Percentiles rank a stretch among this genome's conserved stretches.
These are phyloP conservation scores for Keithomyces neogunnii DNA, from an alignment of 2,329 filamentous ascomycete genomes.

Conservation along the genomic window DNA sequence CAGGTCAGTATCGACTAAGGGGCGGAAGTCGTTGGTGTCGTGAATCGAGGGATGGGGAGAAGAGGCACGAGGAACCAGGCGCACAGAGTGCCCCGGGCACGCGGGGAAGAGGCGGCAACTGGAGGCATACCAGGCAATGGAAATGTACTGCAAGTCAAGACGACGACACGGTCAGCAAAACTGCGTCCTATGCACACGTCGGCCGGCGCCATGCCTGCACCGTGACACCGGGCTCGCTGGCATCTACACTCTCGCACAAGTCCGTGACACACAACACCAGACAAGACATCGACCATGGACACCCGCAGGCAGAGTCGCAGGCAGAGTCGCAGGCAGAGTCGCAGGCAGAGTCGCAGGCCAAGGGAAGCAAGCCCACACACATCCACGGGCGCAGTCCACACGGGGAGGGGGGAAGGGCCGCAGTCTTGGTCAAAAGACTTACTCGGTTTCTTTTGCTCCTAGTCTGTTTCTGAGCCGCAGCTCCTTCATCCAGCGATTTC, in stretches of 20 bases:
- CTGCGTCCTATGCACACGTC: not conserved
- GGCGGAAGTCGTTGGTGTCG: too few species aligned
- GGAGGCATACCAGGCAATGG: constrained; percentile 45
- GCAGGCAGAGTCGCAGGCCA: not conserved
- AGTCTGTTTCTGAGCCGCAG: constrained; percentile 40
- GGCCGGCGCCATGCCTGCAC: not conserved
- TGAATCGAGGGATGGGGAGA: too few species aligned
- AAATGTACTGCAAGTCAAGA: constrained; percentile 40
- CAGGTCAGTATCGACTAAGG: not conserved
- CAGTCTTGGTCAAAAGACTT: constrained; percentile 18
- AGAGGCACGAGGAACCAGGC: too few species aligned
- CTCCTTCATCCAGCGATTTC: constrained; percentile 33
- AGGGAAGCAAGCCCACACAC: not conserved
- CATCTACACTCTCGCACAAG: not conserved
- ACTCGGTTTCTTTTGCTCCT: constrained; percentile 53
- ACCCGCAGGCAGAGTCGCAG: too few species aligned
- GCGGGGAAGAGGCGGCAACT: too few species aligned
- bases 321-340: not conserved
- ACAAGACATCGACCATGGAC: not conserved
- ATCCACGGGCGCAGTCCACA: not conserved
- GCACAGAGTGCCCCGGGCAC: too few species aligned
- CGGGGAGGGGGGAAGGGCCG: not conserved
- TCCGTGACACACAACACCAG: not conserved
- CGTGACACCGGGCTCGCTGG: not conserved
- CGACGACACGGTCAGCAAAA: not conserved